These are phyloP conservation scores for Castanea crenata DNA, from an alignment of 306 rosid genomes.

Conservation along the genomic window DNA sequence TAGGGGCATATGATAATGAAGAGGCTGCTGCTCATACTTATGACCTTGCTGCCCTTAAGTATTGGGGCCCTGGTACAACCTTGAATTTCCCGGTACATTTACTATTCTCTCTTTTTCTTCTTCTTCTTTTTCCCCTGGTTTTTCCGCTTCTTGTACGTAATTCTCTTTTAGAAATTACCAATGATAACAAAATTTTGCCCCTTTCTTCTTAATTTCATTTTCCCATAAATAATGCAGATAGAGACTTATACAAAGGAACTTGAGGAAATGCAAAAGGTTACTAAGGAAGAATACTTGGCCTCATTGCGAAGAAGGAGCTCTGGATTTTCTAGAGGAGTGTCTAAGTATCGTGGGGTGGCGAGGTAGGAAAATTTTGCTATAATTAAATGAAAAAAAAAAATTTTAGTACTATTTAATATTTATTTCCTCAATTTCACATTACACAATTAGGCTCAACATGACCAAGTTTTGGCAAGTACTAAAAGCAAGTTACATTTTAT, in stretches of 20 bases:
- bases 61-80: constrained; percentile 76
- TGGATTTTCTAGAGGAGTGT: constrained; percentile 92
- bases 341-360: constrained; percentile 95
- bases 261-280: constrained; percentile 64
- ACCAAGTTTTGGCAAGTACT: no score
- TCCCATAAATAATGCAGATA: constrained; percentile 34
- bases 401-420: no score
- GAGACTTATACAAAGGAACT: constrained; percentile 62
- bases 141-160: neutral
- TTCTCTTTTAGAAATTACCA: neutral
- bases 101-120: neutral
- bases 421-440: no score
- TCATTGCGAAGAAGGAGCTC: constrained; percentile 75
- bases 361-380: constrained; percentile 31
- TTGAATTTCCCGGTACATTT: constrained; percentile 76
- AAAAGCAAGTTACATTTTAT: no score
- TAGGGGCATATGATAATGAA: constrained; percentile 88
- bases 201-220: neutral
- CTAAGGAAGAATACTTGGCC: constrained; percentile 79
- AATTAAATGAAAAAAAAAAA: no score
- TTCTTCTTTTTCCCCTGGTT: no score
- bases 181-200: neutral
- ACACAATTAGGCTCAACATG: no score
- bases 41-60: constrained; percentile 94
- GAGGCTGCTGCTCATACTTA: constrained; percentile 90